Base-by-base conservation (phyloP, 495 filamentous ascomycete species). In the Penicillium goetzii region DNA sequence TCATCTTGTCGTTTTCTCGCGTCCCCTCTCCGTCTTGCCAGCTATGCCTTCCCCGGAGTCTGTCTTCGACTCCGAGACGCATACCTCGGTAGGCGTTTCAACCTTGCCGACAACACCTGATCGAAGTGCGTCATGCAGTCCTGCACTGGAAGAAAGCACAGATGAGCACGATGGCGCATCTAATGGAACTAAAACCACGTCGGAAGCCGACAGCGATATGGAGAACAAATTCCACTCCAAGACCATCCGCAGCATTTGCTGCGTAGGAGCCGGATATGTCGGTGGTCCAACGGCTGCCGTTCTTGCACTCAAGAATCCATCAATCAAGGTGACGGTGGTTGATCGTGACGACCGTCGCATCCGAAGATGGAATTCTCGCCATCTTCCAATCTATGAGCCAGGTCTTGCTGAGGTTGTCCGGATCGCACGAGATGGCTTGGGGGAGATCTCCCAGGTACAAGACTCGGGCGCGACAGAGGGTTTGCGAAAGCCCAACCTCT, bases 231-330 rank as follows among this genome's bases (percentile, higher is more conserved):
- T 60, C 25, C 53, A n/a, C 0, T 10, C 57, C 3, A 41, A 38
- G 32, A 21, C 36, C 4, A 52, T 63, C 12, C 56, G 32, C 11
- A 67, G 36, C 15, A 60, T 67, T 15, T 63, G 60, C 54, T 60
- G 58, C 26, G 65, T 61, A 25, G 60, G 58, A 4, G 61, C 61
- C 0, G 65, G 61, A 47, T 64, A 61, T 51, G 65, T 63, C 7
- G 61, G 61, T 49, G 90, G 88, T 0, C 86, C 89, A 41, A 91
- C 89, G 1, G 87, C 86, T 50, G 85, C 89, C n/a, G 81, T 92
- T 23, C 88, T 91, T 36, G 90, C 90, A 14, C 81, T 81, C 59
- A 84, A 89, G 55, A 92, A 91, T 61, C 88, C 88, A 0, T 73
- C 86, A 26, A 76, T 93, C 32, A 73, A 77, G 28, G 88, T 93